Evolutionary conservation across 1,284 basidiomycete species (phyloP).

Genomic region (Takashimella koratensis): DNA sequence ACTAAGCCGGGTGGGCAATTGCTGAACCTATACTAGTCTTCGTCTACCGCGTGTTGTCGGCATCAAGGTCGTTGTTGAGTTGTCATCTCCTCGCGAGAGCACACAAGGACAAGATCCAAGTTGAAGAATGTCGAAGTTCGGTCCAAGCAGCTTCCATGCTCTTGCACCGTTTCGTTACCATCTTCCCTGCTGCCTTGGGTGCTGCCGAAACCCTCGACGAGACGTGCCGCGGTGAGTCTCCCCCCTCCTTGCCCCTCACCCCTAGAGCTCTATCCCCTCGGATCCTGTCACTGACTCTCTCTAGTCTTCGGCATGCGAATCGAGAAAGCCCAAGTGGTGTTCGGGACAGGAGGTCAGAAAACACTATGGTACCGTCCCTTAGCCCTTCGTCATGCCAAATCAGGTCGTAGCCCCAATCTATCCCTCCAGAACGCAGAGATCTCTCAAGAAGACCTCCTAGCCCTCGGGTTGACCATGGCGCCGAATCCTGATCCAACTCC

Average conservation of each 20-base stretch:
- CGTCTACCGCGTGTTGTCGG: not conserved
- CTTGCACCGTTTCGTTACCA: conserved; percentile 11
- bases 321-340: not conserved
- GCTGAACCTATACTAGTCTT: not conserved
- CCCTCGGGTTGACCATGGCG: not conserved
- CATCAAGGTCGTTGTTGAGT: not conserved
- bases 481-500: not conserved
- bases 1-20: no score
- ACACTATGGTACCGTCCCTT: not conserved
- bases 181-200: conserved; percentile 15
- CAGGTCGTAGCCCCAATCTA: no score
- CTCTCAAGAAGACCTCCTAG: not conserved
- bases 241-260: no score
- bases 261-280: no score
- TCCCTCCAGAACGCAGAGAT: not conserved
- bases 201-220: conserved; percentile 18
- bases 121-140: not conserved
- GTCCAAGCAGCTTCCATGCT: conserved; percentile 11
- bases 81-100: not conserved
- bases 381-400: not conserved
- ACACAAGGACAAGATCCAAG: not conserved
- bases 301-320: not conserved
- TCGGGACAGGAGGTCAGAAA: not conserved
- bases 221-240: conserved; percentile 1
- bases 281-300: not conserved